Evolutionary conservation across 305 asterid species (phyloP).

Genomic region (Fraxinus velutina): DNA sequence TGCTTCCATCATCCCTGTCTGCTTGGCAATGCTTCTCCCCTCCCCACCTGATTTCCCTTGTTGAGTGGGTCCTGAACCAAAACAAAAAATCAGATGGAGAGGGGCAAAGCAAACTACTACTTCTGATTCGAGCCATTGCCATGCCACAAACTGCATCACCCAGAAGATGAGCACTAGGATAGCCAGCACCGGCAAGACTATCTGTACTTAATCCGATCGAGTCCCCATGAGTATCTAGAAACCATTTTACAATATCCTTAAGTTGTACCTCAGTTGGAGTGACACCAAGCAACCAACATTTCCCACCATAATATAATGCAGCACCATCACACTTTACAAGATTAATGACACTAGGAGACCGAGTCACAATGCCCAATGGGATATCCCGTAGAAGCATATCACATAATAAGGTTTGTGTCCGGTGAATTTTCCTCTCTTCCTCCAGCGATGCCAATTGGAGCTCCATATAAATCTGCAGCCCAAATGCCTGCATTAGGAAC

Average conservation of each 20-base stretch:
- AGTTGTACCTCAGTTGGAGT: constrained; percentile 63
- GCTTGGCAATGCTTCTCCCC: constrained; percentile 59
- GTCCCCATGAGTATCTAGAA: constrained; percentile 36
- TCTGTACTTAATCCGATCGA: constrained; percentile 61
- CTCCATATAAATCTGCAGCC: constrained; percentile 55
- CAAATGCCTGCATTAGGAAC: constrained; percentile 58
- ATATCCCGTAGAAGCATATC: constrained; percentile 66
- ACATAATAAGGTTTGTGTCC: constrained; percentile 51
- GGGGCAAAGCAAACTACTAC: background rate
- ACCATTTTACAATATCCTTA: constrained; percentile 49
- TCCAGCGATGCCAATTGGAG: constrained; percentile 51
- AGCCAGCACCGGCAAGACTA: constrained; percentile 47
- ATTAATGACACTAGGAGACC: constrained; percentile 62
- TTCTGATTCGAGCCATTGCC: constrained; percentile 48
- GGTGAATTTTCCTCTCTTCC: constrained; percentile 57
- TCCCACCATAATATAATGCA: constrained; percentile 50
- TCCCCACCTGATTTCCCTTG: constrained; percentile 61
- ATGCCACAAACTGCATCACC: constrained; percentile 71
- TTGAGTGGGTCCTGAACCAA: constrained; percentile 67
- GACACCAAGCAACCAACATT: constrained; percentile 62
- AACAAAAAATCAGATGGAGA: constrained; percentile 44
- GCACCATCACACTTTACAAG: constrained; percentile 73
- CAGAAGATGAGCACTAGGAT: constrained; percentile 44
- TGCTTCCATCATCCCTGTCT: constrained; percentile 50
- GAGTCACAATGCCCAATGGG: constrained; percentile 53